Evolutionary conservation across 2,329 filamentous ascomycete genomes (phyloP).

Genomic region (Monosporascus sp.): DNA sequence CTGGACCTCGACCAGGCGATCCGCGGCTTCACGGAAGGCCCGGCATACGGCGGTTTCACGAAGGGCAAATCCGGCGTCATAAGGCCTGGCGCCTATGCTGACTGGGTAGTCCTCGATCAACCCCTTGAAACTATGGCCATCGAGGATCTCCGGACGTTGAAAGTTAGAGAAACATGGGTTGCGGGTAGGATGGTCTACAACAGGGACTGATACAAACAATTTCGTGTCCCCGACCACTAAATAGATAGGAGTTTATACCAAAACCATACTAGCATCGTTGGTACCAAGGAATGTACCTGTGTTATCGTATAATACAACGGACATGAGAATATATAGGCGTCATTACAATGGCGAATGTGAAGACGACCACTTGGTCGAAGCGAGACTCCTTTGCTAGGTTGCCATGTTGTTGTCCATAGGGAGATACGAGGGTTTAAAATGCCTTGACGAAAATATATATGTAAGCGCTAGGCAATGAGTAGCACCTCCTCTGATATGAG

Average conservation of each 20-base stretch:
- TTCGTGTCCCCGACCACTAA: not conserved
- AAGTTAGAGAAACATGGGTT: slow-evolving; percentile 65
- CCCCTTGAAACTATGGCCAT: slow-evolving; percentile 45
- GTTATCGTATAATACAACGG: no score
- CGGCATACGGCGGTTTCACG: slow-evolving; percentile 55
- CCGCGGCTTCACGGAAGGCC: slow-evolving; percentile 55
- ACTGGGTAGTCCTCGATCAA: slow-evolving; percentile 65
- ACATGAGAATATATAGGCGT: no score
- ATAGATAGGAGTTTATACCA: not conserved
- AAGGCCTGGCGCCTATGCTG: slow-evolving; percentile 55
- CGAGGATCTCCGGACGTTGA: slow-evolving; percentile 49
- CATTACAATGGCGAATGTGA: no score
- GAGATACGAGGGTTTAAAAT: no score
- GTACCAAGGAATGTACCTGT: no score
- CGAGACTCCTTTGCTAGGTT: no score
- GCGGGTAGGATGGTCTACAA: slow-evolving; percentile 49
- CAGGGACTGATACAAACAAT: slow-evolving; percentile 13
- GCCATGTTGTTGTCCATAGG: no score
- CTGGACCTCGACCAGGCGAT: slow-evolving; percentile 56
- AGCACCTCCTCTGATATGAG: no score
- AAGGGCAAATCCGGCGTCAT: slow-evolving; percentile 58
- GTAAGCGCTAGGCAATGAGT: no score
- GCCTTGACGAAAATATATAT: no score
- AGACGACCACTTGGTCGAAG: no score
- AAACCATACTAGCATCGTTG: no score